These are phyloP conservation scores for Aspergillus diversus DNA, from an alignment of 495 filamentous ascomycete species.

Conservation along the genomic window DNA sequence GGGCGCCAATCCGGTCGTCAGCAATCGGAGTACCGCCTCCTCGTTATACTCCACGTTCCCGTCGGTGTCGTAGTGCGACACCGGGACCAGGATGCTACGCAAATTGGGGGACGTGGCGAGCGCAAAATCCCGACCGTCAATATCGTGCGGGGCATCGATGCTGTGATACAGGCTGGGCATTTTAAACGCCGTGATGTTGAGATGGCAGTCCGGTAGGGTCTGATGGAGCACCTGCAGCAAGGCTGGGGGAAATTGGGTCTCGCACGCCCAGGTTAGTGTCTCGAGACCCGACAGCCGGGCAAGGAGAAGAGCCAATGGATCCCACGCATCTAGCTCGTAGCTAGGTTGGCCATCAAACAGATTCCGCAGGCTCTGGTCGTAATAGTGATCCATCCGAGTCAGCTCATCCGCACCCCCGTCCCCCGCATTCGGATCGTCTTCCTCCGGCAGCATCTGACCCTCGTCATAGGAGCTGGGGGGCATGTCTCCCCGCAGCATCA, in stretches of 20 bases:
- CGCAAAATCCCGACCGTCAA: background rate
- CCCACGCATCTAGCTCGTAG: background rate
- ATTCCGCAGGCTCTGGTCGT: background rate
- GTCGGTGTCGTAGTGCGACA: background rate
- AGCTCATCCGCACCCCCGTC: background rate
- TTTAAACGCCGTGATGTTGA: slow-evolving; percentile 7
- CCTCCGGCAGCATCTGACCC: background rate
- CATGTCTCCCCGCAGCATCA: background rate
- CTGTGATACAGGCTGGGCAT: slow-evolving; percentile 2
- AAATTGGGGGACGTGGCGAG: slow-evolving; percentile 1
- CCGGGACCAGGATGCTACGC: background rate
- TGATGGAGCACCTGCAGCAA: background rate
- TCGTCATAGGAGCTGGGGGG: background rate
- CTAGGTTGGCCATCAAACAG: background rate
- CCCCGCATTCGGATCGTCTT: background rate
- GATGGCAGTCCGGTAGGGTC: background rate
- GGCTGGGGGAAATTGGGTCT: background rate
- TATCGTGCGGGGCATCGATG: background rate
- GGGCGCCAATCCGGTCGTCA: background rate
- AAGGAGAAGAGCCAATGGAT: background rate
- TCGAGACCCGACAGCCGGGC: background rate
- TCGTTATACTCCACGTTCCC: slow-evolving; percentile 5
- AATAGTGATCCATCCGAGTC: background rate
- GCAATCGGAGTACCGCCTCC: slow-evolving; percentile 3
- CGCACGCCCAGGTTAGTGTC: background rate